A percentile compares a stretch with the other conserved stretches of the same genome.
These are phyloP conservation scores for Plasmodium relictum DNA, from an alignment of 169 alveolate genomes.

Conservation along the genomic window DNA sequence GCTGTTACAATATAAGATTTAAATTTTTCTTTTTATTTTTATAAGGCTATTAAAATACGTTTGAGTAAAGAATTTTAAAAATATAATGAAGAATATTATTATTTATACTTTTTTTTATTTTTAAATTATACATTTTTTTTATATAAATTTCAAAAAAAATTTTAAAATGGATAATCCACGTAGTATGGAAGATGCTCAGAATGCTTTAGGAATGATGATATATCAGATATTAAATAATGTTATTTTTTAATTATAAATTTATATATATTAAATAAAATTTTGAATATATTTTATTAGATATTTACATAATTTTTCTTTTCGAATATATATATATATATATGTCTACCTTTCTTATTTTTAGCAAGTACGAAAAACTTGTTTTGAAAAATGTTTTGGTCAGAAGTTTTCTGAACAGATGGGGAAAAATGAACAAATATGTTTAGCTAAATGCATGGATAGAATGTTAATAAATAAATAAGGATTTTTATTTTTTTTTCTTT, in stretches of 20 bases:
- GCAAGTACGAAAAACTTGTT: slow-evolving; percentile 92
- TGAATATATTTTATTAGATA: too few species aligned
- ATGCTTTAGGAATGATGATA: slow-evolving; percentile 75
- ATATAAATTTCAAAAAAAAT: neutral
- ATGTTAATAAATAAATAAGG: slow-evolving; percentile 81
- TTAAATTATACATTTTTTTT: neutral
- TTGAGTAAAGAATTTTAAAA: too few species aligned
- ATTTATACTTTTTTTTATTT: neutral
- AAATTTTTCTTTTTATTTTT: too few species aligned
- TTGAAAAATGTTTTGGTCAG: slow-evolving; percentile 89
- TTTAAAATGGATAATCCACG: slow-evolving; percentile 27
- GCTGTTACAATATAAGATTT: too few species aligned
- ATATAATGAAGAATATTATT: neutral
- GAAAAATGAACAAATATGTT: slow-evolving; percentile 88
- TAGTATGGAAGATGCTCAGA: slow-evolving; percentile 73
- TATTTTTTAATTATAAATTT: slow-evolving; percentile 5
- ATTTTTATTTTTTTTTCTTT: neutral
- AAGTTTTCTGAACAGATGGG: slow-evolving; percentile 87
- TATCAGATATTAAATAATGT: slow-evolving; percentile 67
- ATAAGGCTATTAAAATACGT: too few species aligned
- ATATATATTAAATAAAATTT: neutral
- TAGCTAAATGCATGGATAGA: slow-evolving; percentile 93
- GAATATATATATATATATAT: neutral
- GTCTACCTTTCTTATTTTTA: slow-evolving; percentile 18
- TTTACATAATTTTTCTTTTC: too few species aligned